A percentile compares a stretch with the other conserved stretches of the same genome.
Conservation (phyloP, 177 flowering plant genomes). For the Telopea speciosissima region DNA sequence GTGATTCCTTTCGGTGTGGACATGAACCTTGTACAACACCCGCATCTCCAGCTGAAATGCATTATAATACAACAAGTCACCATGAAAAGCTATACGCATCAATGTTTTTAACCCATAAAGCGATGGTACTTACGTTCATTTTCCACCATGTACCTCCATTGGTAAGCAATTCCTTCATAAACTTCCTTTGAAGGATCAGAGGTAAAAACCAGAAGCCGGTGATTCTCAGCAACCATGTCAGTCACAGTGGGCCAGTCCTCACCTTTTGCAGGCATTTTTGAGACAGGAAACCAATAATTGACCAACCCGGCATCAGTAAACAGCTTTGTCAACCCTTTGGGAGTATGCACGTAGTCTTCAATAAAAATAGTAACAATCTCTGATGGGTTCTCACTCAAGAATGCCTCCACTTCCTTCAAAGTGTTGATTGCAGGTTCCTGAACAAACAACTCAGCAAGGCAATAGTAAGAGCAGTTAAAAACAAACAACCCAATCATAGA, state of each 20-base stretch:
- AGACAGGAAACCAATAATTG: conserved; percentile 87
- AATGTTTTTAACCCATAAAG: not conserved
- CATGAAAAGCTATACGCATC: not conserved
- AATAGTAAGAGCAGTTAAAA: not conserved
- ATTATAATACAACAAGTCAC: conserved; percentile 2
- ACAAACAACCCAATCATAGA: not conserved
- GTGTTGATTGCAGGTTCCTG: conserved; percentile 95
- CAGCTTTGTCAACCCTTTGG: conserved; percentile 73
- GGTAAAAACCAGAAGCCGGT: conserved; percentile 85
- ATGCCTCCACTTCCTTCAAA: conserved; percentile 89
- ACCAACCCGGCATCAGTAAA: conserved; percentile 72
- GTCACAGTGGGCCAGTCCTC: conserved; percentile 92
- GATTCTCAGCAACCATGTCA: conserved; percentile 71
- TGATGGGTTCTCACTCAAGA: conserved; percentile 60
- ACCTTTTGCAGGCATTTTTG: conserved; percentile 85
- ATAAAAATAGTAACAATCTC: conserved; percentile 93
- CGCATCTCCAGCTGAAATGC: conserved; percentile 87
- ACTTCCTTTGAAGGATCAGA: conserved; percentile 87
- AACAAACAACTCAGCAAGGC: conserved; percentile 1
- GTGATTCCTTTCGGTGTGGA: conserved; percentile 82
- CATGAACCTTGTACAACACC: conserved; percentile 82
- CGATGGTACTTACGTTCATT: conserved; percentile 63
- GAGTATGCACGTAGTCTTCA: conserved; percentile 94
- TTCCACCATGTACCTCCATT: conserved; percentile 92
- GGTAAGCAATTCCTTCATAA: conserved; percentile 89